Evolutionary conservation across 306 rosid species (phyloP).

Genomic region (Cajanus cajan): DNA sequence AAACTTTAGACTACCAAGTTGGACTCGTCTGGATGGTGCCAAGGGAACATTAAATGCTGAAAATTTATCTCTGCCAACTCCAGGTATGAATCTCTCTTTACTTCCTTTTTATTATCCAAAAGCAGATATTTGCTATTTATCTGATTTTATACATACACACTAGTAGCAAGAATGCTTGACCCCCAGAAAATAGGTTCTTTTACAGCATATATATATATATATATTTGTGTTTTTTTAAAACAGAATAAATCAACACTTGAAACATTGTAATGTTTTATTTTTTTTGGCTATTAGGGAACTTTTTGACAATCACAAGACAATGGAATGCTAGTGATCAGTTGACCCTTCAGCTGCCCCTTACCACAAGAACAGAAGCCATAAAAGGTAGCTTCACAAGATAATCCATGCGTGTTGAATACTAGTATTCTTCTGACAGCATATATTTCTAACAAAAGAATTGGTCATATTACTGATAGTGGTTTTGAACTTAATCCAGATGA

Average conservation of each 20-base stretch:
- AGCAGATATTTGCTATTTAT: neutral
- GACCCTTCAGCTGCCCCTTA: conserved; percentile 68
- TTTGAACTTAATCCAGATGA: conserved; percentile 64
- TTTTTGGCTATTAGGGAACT: conserved; percentile 49
- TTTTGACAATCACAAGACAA: conserved; percentile 44
- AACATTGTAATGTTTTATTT: neutral
- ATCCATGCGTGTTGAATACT: neutral
- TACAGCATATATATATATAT: neutral
- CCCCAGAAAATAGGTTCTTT: neutral
- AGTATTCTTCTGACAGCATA: neutral
- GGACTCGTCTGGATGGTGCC: conserved; percentile 58
- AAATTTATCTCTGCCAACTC: conserved; percentile 46
- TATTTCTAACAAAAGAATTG: neutral
- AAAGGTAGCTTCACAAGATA: conserved; percentile 49
- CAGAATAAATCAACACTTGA: neutral
- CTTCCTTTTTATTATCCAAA: neutral
- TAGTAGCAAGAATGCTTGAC: neutral
- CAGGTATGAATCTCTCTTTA: conserved; percentile 44
- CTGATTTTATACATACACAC: neutral
- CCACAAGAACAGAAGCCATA: conserved; percentile 66
- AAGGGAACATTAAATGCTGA: conserved; percentile 48
- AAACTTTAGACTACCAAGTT: conserved; percentile 72
- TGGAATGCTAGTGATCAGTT: conserved; percentile 69
- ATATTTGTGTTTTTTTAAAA: neutral
- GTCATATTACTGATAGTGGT: conserved; percentile 22